Percentiles rank a stretch among this genome's conserved stretches.
Evolutionary conservation across 805 yeast species (phyloP).

Genomic region (Candida silvicultrix): DNA sequence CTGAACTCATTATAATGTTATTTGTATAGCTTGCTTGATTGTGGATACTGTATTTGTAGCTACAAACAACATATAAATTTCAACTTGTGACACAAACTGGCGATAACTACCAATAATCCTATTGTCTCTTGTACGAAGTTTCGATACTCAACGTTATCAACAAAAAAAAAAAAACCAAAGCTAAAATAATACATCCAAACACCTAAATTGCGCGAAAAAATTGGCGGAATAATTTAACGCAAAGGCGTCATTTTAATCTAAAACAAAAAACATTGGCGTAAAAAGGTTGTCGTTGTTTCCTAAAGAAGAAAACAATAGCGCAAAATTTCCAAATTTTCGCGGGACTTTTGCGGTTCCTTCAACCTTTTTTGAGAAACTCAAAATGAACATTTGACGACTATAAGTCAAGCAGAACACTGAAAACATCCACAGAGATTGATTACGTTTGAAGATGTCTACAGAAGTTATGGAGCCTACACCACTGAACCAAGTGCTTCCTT

Average conservation of each 20-base stretch:
- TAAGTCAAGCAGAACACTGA: too few relatives aligned
- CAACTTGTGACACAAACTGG: too few relatives aligned
- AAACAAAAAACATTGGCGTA: too few relatives aligned
- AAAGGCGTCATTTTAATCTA: too few relatives aligned
- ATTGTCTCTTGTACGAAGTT: background rate
- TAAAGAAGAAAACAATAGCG: background rate
- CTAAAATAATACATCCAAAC: background rate
- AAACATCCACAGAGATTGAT: background rate
- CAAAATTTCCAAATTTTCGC: background rate
- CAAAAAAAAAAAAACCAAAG: background rate
- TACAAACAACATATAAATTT: too few relatives aligned
- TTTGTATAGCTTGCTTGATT: too few relatives aligned
- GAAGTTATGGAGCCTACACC: background rate
- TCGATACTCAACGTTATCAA: background rate
- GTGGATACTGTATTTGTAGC: too few relatives aligned
- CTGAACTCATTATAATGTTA: conserved; percentile 22
- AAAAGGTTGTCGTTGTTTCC: background rate
- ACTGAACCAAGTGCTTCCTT: conserved; percentile 39
- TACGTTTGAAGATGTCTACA: background rate
- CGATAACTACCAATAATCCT: too few relatives aligned
- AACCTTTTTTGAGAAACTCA: too few relatives aligned
- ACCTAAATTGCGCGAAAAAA: background rate
- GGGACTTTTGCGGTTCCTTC: background rate
- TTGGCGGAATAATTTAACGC: too few relatives aligned
- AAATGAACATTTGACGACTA: too few relatives aligned